phyloP scores from a whole-genome alignment of 129 eudicot genomes.

The Solidago caesia region DNA sequence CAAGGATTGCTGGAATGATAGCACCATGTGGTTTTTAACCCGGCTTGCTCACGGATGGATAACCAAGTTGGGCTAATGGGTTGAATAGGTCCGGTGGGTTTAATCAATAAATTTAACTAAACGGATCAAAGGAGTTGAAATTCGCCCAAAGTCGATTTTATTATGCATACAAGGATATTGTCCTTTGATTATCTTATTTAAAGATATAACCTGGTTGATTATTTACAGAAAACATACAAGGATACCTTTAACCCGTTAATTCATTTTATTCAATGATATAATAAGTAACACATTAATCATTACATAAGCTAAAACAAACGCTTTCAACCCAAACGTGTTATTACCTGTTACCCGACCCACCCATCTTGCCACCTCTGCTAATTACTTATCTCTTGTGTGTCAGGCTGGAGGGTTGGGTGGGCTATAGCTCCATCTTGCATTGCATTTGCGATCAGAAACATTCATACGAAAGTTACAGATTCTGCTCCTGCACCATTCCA shows the following conservation, averaged over 20 bases:
- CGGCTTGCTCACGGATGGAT: too few relatives aligned
- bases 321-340: neutral
- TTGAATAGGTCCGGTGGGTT: too few relatives aligned
- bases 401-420: constrained; percentile 99
- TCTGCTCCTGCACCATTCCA: constrained; percentile 99
- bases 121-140: constrained; percentile 3
- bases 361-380: constrained; percentile 10
- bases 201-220: neutral
- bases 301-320: neutral
- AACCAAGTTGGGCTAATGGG: too few relatives aligned
- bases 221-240: neutral
- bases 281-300: neutral
- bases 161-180: neutral
- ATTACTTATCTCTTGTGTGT: constrained; percentile 16
- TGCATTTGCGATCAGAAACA: constrained; percentile 82
- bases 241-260: neutral
- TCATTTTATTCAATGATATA: neutral
- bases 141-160: neutral
- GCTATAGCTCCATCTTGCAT: constrained; percentile 84
- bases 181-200: neutral
- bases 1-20: too few relatives aligned
- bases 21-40: too few relatives aligned
- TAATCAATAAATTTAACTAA: neutral
- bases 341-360: neutral
- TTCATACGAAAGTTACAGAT: constrained; percentile 78